These are phyloP conservation scores for Mentha longifolia DNA, from an alignment of 257 asterid genomes.

Conservation along the genomic window DNA sequence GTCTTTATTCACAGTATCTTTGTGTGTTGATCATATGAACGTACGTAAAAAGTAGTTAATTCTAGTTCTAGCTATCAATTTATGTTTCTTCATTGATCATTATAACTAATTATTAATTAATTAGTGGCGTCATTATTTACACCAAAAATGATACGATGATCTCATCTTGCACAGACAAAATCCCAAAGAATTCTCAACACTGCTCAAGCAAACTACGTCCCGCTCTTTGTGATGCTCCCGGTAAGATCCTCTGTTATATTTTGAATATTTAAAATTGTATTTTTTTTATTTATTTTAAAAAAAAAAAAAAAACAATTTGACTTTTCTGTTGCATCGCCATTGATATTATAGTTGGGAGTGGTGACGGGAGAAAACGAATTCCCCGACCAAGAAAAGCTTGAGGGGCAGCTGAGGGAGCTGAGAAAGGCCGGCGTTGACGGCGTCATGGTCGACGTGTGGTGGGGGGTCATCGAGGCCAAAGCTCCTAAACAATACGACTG, in stretches of 20 bases:
- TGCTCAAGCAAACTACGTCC: conserved; percentile 59
- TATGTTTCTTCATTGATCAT: no score
- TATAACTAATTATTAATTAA: no score
- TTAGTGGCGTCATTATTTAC: no score
- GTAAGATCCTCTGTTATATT: conserved; percentile 30
- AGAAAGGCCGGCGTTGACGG: conserved; percentile 72
- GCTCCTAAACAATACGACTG: conserved; percentile 71
- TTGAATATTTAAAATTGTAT: no score
- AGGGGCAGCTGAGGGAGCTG: conserved; percentile 62
- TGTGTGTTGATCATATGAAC: neutral
- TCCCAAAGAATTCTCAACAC: conserved; percentile 27
- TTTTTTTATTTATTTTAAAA: no score
- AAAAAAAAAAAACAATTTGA: no score
- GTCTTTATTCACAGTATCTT: neutral
- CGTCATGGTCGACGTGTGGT: conserved; percentile 94
- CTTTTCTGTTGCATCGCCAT: neutral
- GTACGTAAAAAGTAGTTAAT: neutral
- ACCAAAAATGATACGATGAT: no score
- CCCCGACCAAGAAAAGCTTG: conserved; percentile 47
- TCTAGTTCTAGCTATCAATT: no score
- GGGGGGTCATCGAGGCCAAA: conserved; percentile 74
- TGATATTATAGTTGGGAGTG: conserved; percentile 47
- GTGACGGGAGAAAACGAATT: conserved; percentile 61
- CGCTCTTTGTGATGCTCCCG: conserved; percentile 77
- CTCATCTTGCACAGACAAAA: conserved; percentile 29